Evolutionary conservation across 2,329 filamentous ascomycete species (phyloP).

Genomic region (Alternaria gaisen): DNA sequence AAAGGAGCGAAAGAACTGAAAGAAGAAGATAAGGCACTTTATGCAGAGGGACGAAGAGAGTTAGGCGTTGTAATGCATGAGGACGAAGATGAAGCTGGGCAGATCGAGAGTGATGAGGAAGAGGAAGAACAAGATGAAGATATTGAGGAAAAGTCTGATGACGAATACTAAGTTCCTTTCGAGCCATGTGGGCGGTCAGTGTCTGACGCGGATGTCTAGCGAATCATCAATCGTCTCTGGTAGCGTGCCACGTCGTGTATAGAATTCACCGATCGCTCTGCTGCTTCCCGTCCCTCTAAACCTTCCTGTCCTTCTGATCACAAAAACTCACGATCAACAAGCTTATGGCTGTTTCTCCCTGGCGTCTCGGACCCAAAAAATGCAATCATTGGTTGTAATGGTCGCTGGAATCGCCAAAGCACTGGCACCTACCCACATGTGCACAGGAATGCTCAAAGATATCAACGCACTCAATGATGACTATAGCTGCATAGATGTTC

Average conservation of each 20-base stretch:
- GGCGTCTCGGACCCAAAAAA: too few species aligned
- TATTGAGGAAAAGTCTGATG: not conserved
- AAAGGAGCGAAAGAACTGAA: not conserved
- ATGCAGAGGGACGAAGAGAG: not conserved
- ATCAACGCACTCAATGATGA: too few species aligned
- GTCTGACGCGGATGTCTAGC: accelerated
- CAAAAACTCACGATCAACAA: accelerated
- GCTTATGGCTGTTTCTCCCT: too few species aligned
- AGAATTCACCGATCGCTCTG: too few species aligned
- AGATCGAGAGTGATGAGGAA: not conserved
- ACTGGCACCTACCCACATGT: too few species aligned
- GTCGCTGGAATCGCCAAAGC: too few species aligned
- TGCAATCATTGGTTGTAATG: accelerated
- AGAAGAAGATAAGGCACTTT: not conserved
- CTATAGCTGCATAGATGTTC: too few species aligned
- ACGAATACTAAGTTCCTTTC: not conserved
- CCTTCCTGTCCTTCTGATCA: too few species aligned
- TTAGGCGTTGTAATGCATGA: not conserved
- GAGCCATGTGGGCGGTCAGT: too few species aligned
- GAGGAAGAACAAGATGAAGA: not conserved
- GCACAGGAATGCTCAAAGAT: too few species aligned
- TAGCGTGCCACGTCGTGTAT: too few species aligned
- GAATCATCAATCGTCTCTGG: accelerated
- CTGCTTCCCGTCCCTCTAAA: too few species aligned
- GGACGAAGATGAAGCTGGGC: accelerated